A percentile compares a stretch with the other conserved stretches of the same genome.
These are phyloP conservation scores for Aspergillus mulundensis DNA, from an alignment of 495 filamentous ascomycete species.

Conservation along the genomic window DNA sequence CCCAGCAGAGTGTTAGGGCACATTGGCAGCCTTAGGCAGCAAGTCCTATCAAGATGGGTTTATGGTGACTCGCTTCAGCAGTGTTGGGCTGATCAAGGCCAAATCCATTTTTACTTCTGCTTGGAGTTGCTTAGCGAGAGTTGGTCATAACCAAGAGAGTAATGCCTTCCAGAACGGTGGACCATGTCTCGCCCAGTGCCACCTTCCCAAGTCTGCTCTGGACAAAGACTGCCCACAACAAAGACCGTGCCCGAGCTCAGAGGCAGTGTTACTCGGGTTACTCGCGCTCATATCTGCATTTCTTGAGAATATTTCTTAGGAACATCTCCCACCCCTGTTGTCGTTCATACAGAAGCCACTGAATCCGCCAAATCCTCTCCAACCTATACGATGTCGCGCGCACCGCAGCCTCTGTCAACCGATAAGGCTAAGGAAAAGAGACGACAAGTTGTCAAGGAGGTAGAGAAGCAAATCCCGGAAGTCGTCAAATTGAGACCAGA, in stretches of 20 bases:
- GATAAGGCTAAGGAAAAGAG: neutral
- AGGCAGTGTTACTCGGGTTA: no score
- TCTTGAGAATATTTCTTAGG: no score
- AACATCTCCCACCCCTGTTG: no score
- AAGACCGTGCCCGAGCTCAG: neutral
- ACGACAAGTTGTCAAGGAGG: neutral
- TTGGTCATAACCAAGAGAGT: neutral
- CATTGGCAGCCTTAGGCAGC: neutral
- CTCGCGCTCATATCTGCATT: no score
- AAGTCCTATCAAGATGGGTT: neutral
- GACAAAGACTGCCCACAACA: neutral
- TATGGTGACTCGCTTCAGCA: neutral
- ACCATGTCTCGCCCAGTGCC: neutral
- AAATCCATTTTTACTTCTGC: no score
- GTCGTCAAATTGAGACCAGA: slow-evolving; percentile 24
- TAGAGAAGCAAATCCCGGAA: slow-evolving; percentile 9
- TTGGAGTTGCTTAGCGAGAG: no score
- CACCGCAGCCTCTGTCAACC: neutral
- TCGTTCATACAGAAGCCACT: no score
- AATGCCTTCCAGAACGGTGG: neutral
- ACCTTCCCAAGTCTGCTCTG: neutral
- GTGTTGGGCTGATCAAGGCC: no score
- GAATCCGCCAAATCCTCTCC: no score
- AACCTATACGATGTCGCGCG: no score
- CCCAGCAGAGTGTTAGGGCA: neutral